Conservation (phyloP, 139 green algal species). For the Prasinococcaceae sp. region DNA sequence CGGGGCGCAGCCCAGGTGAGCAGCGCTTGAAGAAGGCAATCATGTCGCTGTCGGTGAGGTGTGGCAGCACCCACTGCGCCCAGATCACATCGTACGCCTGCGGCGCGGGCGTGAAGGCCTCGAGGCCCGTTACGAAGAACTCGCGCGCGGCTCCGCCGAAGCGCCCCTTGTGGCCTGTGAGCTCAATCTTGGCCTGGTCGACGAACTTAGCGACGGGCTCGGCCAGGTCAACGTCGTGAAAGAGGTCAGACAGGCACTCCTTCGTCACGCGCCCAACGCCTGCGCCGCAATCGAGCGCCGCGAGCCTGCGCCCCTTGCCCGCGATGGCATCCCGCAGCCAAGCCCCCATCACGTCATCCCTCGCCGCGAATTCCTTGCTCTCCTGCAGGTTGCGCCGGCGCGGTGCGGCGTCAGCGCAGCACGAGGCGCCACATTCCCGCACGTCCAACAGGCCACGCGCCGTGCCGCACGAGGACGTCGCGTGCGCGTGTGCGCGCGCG, state of each 20-base stretch:
- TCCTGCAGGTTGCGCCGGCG: too few species aligned
- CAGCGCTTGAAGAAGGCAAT: slow-evolving; percentile 47
- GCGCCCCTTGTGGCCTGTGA: too few species aligned
- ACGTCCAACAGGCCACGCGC: too few species aligned
- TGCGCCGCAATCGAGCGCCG: slow-evolving; percentile 65
- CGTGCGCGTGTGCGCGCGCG: background rate
- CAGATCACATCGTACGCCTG: slow-evolving; percentile 47
- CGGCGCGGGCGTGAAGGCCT: slow-evolving; percentile 25
- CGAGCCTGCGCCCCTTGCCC: slow-evolving; percentile 18
- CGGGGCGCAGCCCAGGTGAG: slow-evolving; percentile 38
- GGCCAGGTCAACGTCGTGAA: slow-evolving; percentile 63
- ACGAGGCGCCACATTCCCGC: too few species aligned
- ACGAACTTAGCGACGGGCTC: slow-evolving; percentile 36
- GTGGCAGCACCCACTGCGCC: slow-evolving; percentile 63
- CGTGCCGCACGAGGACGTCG: too few species aligned
- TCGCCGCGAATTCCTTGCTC: too few species aligned
- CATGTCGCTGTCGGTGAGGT: slow-evolving; percentile 71
- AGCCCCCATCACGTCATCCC: slow-evolving; percentile 24
- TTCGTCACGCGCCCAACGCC: slow-evolving; percentile 69
- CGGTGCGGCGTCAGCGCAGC: too few species aligned
- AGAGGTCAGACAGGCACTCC: slow-evolving; percentile 65
- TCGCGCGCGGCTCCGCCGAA: too few species aligned
- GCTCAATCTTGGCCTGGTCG: too few species aligned
- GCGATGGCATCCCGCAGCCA: slow-evolving; percentile 30
- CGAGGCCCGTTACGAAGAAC: slow-evolving; percentile 25